These are phyloP conservation scores for Hortiboletus flavorubellus DNA, from an alignment of 768 basidiomycete genomes.

Conservation along the genomic window DNA sequence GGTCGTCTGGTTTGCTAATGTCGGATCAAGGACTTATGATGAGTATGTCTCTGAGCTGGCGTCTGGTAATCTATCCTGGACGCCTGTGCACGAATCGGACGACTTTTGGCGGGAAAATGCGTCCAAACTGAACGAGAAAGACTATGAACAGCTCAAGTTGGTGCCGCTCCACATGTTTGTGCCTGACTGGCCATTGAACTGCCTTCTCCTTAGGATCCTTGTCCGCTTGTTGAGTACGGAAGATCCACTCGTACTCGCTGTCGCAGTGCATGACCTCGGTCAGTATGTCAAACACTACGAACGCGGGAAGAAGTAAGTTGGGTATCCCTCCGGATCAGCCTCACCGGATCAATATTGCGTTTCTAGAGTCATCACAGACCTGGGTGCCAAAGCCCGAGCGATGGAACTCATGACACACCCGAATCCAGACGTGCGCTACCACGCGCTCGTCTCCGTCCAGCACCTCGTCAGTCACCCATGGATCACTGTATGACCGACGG, in stretches of 20 bases:
- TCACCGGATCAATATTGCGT: neutral
- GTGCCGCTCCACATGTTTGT: neutral
- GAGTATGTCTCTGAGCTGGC: constrained; percentile 90
- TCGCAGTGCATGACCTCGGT: constrained; percentile 90
- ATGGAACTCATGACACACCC: constrained; percentile 93
- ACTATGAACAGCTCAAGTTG: constrained; percentile 83
- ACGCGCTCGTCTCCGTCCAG: constrained; percentile 86
- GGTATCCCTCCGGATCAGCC: neutral
- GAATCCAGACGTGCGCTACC: constrained; percentile 88
- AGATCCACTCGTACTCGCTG: constrained; percentile 80
- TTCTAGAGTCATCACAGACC: constrained; percentile 69
- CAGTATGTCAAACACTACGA: constrained; percentile 93
- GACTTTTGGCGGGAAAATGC: constrained; percentile 99
- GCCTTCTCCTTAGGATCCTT: constrained; percentile 52
- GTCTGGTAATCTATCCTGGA: constrained; percentile 92
- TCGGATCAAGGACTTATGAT: constrained; percentile 75
- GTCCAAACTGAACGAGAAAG: constrained; percentile 76
- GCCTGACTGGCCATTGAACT: neutral
- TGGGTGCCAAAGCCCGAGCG: constrained; percentile 81
- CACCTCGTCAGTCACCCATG: constrained; percentile 89
- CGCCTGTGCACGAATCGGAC: constrained; percentile 93
- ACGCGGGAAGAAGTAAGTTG: constrained; percentile 81
- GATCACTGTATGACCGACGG: constrained; percentile 41
- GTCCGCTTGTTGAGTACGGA: constrained; percentile 63
- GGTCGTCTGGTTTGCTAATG: constrained; percentile 1